Evolutionary conservation across 106 monocot genomes (phyloP).

Genomic region (Dioscorea zingiberensis): DNA sequence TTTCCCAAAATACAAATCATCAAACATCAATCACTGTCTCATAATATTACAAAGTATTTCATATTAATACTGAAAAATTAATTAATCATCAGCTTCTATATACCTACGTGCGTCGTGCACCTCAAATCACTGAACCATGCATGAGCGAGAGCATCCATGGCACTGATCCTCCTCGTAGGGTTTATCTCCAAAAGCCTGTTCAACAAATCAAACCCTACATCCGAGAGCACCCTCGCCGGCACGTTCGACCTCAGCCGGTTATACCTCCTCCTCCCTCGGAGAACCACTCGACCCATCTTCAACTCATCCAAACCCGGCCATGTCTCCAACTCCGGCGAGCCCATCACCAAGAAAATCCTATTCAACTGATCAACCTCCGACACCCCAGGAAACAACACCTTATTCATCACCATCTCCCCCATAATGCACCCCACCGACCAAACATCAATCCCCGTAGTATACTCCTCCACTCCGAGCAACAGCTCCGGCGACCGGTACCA

Average conservation of each 20-base stretch:
- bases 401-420: neutral
- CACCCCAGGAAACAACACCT: neutral
- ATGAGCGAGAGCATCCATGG: neutral
- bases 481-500: neutral
- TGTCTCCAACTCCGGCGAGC: neutral
- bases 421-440: neutral
- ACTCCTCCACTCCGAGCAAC: neutral
- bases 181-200: neutral
- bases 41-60: too few species aligned
- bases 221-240: neutral
- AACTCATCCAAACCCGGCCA: too few species aligned
- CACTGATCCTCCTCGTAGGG: neutral
- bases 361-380: neutral
- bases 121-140: neutral
- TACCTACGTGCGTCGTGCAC: too few species aligned
- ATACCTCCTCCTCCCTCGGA: too few species aligned
- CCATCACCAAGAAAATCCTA: neutral
- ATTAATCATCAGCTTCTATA: too few species aligned
- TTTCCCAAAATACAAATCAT: too few species aligned
- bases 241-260: too few species aligned
- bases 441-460: neutral
- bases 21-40: too few species aligned
- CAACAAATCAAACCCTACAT: neutral
- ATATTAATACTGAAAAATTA: too few species aligned
- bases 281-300: too few species aligned